Conservation (phyloP, 2,329 filamentous ascomycete species). For the Penicillium sp. region DNA sequence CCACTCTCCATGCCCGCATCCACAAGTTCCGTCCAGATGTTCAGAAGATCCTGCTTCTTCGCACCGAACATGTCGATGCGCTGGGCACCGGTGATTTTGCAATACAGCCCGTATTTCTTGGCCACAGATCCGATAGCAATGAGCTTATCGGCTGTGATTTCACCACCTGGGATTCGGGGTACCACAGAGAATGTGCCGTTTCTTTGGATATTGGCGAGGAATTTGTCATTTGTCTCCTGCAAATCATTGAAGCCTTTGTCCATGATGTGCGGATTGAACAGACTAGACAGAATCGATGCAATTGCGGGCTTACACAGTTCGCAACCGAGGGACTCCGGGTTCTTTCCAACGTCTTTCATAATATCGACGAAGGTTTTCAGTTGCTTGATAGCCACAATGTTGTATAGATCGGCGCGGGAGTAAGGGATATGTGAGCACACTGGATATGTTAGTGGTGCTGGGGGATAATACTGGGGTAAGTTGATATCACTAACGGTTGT, state of each 20-base stretch:
- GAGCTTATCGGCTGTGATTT: conserved; percentile 83
- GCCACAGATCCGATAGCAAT: conserved; percentile 81
- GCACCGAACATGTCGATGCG: conserved; percentile 92
- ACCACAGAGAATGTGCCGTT: conserved; percentile 90
- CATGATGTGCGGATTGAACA: conserved; percentile 83
- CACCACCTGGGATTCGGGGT: conserved; percentile 76
- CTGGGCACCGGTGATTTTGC: conserved; percentile 89
- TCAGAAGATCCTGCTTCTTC: conserved; percentile 77
- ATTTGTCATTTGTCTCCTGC: conserved; percentile 88
- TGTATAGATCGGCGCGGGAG: conserved; percentile 84
- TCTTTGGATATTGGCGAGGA: conserved; percentile 83
- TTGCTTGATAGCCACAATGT: conserved; percentile 79
- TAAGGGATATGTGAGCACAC: conserved; percentile 81
- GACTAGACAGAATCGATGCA: conserved; percentile 73
- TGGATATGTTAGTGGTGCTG: conserved; percentile 20
- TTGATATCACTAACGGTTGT: conserved; percentile 52
- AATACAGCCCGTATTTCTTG: conserved; percentile 79
- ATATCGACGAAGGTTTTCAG: conserved; percentile 70
- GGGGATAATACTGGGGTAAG: background rate
- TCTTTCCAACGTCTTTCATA: conserved; percentile 74
- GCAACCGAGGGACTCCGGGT: conserved; percentile 71
- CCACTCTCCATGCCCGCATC: conserved; percentile 86
- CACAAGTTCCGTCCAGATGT: conserved; percentile 77
- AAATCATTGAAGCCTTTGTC: conserved; percentile 67
- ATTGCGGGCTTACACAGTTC: conserved; percentile 83